Base-by-base conservation (phyloP, 768 basidiomycete species). In the Chiua virens region DNA sequence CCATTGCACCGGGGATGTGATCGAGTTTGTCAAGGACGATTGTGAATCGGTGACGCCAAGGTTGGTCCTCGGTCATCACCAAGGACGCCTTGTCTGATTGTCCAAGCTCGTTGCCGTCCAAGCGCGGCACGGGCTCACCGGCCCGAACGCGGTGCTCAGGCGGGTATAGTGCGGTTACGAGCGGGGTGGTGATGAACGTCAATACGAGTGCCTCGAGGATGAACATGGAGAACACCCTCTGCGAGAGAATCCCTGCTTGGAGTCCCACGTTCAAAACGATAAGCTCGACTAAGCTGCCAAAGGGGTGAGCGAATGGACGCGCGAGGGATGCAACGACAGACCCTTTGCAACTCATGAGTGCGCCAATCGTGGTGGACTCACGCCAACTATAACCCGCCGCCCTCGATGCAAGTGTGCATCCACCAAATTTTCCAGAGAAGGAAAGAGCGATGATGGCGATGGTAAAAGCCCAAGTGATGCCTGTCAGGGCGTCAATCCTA, bases 281-380 rank as follows among this genome's bases (percentile, higher is more conserved):
- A 17, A 98, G 76, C 63, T 97, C 95, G 10, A 98, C 89, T 5
- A 97, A 77, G 21, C 88, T 90, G 32, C 17, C 45, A n/a, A 40
- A 36, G 7, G 13, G 17, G 25, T 60, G 15, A 63, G 51, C 18
- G 4, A 8, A 45, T 25, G 17, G 5, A 25, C 20, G 45, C 10
- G 1, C 5, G 17, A 20, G 11, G 13, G n/a, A 2, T 22, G 22
- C 2, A 28, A 3, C 1, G 14, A 42, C 75, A 32, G 11, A 88
- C 88, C 92, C 94, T 78, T 98, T 95, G 65, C 94, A 96, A 62
- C 86, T 89, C 95, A 99, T 98, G 45, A 98, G 67, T 14, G 89
- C 85, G 0, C 97, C 97, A 45, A 98, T 86, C 1, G 93, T 85
- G 32, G 82, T 77, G 0, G 87, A 71, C 63, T 98, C 96, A 35